Percentiles rank a stretch among this genome's conserved stretches.
These are phyloP conservation scores for Wickerhamomyces ciferrii DNA, from an alignment of 805 yeast genomes.

Conservation along the genomic window DNA sequence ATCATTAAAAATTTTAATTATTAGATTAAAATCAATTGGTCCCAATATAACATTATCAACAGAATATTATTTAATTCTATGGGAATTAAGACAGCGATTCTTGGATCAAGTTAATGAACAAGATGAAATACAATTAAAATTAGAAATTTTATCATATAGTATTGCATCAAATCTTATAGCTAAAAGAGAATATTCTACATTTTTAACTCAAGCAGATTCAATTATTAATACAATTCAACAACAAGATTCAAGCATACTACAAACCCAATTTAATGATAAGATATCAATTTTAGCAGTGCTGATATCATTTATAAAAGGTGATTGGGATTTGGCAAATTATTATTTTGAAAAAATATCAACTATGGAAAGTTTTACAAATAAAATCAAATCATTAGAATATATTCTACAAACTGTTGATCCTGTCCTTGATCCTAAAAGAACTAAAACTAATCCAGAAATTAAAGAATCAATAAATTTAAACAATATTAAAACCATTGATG, in stretches of 20 bases:
- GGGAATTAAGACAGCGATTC: conserved; percentile 10
- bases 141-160: conserved; percentile 13
- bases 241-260: too few species aligned
- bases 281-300: conserved; percentile 12
- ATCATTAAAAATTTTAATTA: conserved; percentile 14
- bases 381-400: conserved; percentile 3
- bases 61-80: conserved; percentile 11
- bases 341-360: conserved; percentile 3
- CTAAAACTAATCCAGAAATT: not conserved
- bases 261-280: conserved; percentile 1
- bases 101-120: not conserved
- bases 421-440: conserved; percentile 14
- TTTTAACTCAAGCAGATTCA: conserved; percentile 18
- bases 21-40: conserved; percentile 19
- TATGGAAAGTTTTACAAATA: not conserved
- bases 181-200: conserved; percentile 22
- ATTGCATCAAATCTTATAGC: conserved; percentile 21
- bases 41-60: conserved; percentile 11
- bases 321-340: conserved; percentile 6
- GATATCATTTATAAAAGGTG: conserved; percentile 20
- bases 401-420: conserved; percentile 17
- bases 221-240: conserved; percentile 3
- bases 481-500: conserved; percentile 12
- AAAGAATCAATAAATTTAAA: not conserved
- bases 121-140: not conserved